A percentile compares a stretch with the other conserved stretches of the same genome.
phyloP scores from a whole-genome alignment of 169 alveolate species.

The Fabrea salina region DNA sequence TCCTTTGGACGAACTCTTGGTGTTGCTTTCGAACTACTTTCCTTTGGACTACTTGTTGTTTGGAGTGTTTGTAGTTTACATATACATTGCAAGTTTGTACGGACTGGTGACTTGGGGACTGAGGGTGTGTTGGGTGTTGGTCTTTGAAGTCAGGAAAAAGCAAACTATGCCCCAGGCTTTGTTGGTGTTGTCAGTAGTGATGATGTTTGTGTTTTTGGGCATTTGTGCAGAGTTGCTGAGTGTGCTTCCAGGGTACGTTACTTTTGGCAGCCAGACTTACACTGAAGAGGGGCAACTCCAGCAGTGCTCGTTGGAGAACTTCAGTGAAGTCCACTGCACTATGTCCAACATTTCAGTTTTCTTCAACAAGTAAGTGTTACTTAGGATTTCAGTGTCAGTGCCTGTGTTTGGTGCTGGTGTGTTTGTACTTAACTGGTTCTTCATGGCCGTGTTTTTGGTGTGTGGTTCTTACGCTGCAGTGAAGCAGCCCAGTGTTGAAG shows the following conservation, averaged over 20 bases:
- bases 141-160: constrained; percentile 56
- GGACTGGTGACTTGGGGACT: constrained; percentile 69
- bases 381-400: constrained; percentile 32
- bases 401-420: constrained; percentile 37
- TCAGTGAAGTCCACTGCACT: constrained; percentile 7
- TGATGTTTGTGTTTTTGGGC: constrained; percentile 57
- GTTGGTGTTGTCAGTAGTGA: constrained; percentile 50
- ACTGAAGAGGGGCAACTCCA: not conserved
- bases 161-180: constrained; percentile 72
- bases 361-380: constrained; percentile 33
- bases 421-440: constrained; percentile 37
- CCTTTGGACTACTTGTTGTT: constrained; percentile 65
- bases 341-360: constrained; percentile 36
- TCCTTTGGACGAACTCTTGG: constrained; percentile 43
- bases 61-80: constrained; percentile 54
- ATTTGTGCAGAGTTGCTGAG: constrained; percentile 65
- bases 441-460: constrained; percentile 26
- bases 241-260: constrained; percentile 45
- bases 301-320: not conserved
- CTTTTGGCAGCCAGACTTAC: constrained; percentile 48
- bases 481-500: no score
- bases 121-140: constrained; percentile 46
- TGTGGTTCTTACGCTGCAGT: not conserved
- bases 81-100: constrained; percentile 57
- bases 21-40: constrained; percentile 36